Conservation (phyloP, 129 eudicot genomes). For the Gnaphalium uliginosum region DNA sequence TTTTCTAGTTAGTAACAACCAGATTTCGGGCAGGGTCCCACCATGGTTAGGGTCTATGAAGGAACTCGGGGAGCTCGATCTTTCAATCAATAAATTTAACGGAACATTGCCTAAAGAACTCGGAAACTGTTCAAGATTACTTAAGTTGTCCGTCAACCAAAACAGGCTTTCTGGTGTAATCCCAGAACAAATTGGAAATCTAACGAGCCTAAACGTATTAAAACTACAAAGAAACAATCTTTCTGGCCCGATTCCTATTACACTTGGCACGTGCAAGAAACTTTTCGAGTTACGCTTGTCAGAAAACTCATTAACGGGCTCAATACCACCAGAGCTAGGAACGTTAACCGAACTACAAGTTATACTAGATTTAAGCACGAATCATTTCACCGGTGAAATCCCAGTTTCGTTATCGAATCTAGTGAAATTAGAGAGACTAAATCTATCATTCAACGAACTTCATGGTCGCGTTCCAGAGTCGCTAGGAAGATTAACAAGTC, state of each 20-base stretch:
- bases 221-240: slow-evolving; percentile 82
- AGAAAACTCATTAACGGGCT: slow-evolving; percentile 57
- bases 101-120: slow-evolving; percentile 69
- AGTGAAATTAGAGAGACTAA: slow-evolving; percentile 68
- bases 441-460: slow-evolving; percentile 72
- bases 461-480: slow-evolving; percentile 65
- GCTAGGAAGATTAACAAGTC: slow-evolving; percentile 75
- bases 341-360: slow-evolving; percentile 79
- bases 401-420: slow-evolving; percentile 69
- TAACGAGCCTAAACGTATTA: slow-evolving; percentile 65
- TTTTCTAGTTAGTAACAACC: slow-evolving; percentile 67
- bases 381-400: slow-evolving; percentile 62
- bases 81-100: slow-evolving; percentile 65
- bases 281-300: slow-evolving; percentile 83
- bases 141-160: slow-evolving; percentile 64
- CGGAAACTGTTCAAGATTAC: slow-evolving; percentile 61
- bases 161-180: slow-evolving; percentile 65
- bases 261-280: slow-evolving; percentile 67
- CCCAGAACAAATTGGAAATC: slow-evolving; percentile 76
- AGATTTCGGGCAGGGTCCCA: slow-evolving; percentile 55
- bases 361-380: slow-evolving; percentile 69
- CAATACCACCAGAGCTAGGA: slow-evolving; percentile 71
- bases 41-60: slow-evolving; percentile 68
- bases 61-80: slow-evolving; percentile 84
- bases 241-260: slow-evolving; percentile 69